phyloP scores from a whole-genome alignment of 768 basidiomycete species.

The Suillus subluteus region DNA sequence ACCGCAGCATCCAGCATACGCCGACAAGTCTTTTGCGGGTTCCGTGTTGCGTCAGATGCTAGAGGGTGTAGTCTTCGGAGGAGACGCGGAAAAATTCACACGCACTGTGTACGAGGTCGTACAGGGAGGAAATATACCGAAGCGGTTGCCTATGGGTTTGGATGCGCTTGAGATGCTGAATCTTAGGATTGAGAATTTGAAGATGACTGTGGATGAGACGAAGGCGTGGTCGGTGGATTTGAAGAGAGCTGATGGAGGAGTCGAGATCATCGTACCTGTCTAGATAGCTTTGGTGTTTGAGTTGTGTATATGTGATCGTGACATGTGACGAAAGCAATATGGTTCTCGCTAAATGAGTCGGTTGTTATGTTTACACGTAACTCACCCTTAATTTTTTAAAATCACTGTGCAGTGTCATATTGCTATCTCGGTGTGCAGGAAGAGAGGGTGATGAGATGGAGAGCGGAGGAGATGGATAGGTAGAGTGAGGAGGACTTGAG shows the following conservation, averaged over 20 bases:
- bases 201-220: neutral
- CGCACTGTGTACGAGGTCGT: neutral
- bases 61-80: neutral
- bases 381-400: too few relatives aligned
- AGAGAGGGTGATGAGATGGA: too few relatives aligned
- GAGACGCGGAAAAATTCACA: neutral
- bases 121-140: neutral
- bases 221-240: neutral
- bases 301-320: too few relatives aligned
- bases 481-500: too few relatives aligned
- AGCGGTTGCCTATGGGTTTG: conserved; percentile 1
- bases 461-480: too few relatives aligned
- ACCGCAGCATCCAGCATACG: neutral
- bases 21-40: neutral
- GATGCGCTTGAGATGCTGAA: neutral
- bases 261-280: too few relatives aligned
- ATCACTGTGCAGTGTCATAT: too few relatives aligned
- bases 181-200: neutral
- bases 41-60: neutral
- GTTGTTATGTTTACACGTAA: too few relatives aligned
- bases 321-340: too few relatives aligned
- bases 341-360: too few relatives aligned
- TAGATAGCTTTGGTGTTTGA: too few relatives aligned
- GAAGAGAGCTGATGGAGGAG: neutral
- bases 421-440: too few relatives aligned